Base-by-base conservation (phyloP, 139 green algal genomes). In the Asterochloris erici region DNA sequence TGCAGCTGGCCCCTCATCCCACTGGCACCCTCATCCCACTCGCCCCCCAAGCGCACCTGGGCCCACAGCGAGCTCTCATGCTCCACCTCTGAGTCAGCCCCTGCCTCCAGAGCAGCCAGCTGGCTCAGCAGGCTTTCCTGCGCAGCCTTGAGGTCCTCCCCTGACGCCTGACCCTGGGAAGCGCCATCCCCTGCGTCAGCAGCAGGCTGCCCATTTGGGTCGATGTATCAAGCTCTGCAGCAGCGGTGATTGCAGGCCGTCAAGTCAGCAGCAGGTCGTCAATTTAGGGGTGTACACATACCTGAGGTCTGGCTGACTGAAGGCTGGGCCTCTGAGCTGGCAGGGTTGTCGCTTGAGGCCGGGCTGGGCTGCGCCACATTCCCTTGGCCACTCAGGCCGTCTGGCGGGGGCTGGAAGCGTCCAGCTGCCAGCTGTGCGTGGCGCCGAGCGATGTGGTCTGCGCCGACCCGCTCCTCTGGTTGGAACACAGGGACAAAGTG, bases 401-500 rank as follows among this genome's bases (percentile, higher is more conserved):
- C 60, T 69, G 47, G 60, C 60, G 76, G 24, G 68, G 60, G 9
- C 12, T 11, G 26, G 29, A 13, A 24, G 9, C 24, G 23, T 15
- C 24, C 60, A 29, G 60, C 11, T 69, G 60, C 38, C 0, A 78
- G 54, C 24, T 81, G 19, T 15, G 60, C 60, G 23, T 70, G 68
- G 60, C 68, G 76, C 60, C 68, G 11, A 10, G 76, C 76, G 24
- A 70, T 80, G 23, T 68, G 60, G 9, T 70, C n/a, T n/a, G 76
- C 76, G 38, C 60, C 68, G 60, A 70, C n/a, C 61, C 68, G 79
- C 16, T 63, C 21, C 29, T 83, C 60, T 4, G 27, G 47, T 6
- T 27, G 26, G 0, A 68, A 17, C 21, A 81, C 21, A 12, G 78
- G 86, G 12, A 69, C n/a, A 19, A 91, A 83, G 62, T 82, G 26